phyloP scores from a whole-genome alignment of 192 early-diverging fungal species.

The Coemansia sp. region DNA sequence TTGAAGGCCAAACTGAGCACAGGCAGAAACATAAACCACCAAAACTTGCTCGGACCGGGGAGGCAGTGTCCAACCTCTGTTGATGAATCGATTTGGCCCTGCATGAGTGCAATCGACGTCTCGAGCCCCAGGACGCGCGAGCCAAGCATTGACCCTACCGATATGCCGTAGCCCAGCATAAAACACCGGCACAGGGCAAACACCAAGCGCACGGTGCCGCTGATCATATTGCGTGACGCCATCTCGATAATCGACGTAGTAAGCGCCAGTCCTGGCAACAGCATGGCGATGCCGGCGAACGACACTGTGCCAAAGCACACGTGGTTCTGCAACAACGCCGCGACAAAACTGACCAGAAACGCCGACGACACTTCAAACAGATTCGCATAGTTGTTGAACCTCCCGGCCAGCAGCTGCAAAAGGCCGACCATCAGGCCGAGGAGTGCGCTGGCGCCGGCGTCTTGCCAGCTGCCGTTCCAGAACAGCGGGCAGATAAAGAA shows the following conservation, averaged over 20 bases:
- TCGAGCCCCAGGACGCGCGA: constrained; percentile 58
- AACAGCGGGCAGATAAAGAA: constrained; percentile 67
- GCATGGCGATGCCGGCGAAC: constrained; percentile 61
- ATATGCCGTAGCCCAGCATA: constrained; percentile 73
- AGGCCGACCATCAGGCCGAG: constrained; percentile 60
- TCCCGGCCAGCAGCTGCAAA: constrained; percentile 62
- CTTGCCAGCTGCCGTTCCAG: constrained; percentile 67
- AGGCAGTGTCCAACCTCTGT: constrained; percentile 38
- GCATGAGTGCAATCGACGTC: constrained; percentile 19
- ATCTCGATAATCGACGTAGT: constrained; percentile 87
- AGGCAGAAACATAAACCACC: constrained; percentile 63
- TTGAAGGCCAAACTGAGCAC: constrained; percentile 57
- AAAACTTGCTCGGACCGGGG: constrained; percentile 41
- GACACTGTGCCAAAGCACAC: constrained; percentile 66
- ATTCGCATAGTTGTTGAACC: constrained; percentile 63
- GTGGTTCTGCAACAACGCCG: constrained; percentile 58
- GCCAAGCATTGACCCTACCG: constrained; percentile 61
- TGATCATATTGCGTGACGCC: constrained; percentile 81
- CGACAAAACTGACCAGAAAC: constrained; percentile 63
- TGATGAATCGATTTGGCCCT: constrained; percentile 22
- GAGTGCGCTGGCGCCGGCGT: constrained; percentile 59
- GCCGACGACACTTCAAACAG: constrained; percentile 71
- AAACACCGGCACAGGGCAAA: constrained; percentile 78
- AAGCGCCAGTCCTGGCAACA: constrained; percentile 73
- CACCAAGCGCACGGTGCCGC: constrained; percentile 81